Percentiles rank a stretch among this genome's conserved stretches.
phyloP scores from a whole-genome alignment of 1,284 basidiomycete genomes.

The Puccinia horiana region DNA sequence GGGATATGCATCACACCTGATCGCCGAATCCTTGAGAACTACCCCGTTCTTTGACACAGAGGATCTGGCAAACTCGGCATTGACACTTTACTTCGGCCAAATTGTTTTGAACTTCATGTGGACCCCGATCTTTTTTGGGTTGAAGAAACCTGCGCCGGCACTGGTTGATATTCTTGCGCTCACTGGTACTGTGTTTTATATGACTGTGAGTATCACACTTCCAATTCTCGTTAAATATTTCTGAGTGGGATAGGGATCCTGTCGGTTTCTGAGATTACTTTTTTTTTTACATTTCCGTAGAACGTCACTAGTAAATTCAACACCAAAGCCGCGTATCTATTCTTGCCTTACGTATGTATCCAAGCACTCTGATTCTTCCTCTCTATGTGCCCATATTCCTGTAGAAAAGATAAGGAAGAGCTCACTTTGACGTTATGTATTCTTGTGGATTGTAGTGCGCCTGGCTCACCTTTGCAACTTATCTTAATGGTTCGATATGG shows the following conservation, averaged over 20 bases:
- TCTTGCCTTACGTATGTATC: slow-evolving; percentile 44
- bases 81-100: slow-evolving; percentile 56
- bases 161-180: slow-evolving; percentile 56
- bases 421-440: background rate
- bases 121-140: slow-evolving; percentile 57
- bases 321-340: slow-evolving; percentile 41
- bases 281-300: slow-evolving; percentile 4
- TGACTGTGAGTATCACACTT: slow-evolving; percentile 50
- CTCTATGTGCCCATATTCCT: too few species aligned
- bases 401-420: background rate
- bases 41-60: slow-evolving; percentile 51
- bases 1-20: slow-evolving; percentile 55
- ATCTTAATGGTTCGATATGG: slow-evolving; percentile 56
- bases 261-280: background rate
- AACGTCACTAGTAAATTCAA: slow-evolving; percentile 53
- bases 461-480: slow-evolving; percentile 56
- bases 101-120: slow-evolving; percentile 56
- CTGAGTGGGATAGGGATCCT: background rate
- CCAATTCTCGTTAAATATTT: slow-evolving; percentile 12
- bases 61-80: slow-evolving; percentile 52
- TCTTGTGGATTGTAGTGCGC: background rate
- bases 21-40: slow-evolving; percentile 54
- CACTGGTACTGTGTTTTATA: slow-evolving; percentile 54
- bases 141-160: slow-evolving; percentile 54
- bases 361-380: background rate